Percentiles rank a stretch among this genome's conserved stretches.
Conservation (phyloP, 2,329 filamentous ascomycete genomes). For the Colletotrichum aenigma region DNA sequence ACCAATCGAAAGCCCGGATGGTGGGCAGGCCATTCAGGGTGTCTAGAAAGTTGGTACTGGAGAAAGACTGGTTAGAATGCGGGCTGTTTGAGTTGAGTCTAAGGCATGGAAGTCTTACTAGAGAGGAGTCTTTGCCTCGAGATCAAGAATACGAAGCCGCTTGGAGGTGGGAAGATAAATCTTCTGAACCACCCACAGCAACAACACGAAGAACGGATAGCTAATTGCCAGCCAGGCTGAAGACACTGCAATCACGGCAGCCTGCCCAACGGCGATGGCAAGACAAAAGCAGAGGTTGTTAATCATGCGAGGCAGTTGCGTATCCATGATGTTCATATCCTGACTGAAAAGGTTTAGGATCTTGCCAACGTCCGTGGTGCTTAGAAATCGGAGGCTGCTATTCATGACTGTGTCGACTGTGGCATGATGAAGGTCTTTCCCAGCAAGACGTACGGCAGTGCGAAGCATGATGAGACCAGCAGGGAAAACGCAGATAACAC, state of each 20-base stretch:
- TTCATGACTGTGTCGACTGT: neutral
- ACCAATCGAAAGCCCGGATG: constrained; percentile 62
- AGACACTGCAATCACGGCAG: constrained; percentile 47
- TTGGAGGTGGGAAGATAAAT: constrained; percentile 65
- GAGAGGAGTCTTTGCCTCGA: constrained; percentile 62
- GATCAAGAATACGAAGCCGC: constrained; percentile 64
- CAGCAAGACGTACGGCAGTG: neutral
- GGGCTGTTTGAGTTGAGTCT: neutral
- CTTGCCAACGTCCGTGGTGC: neutral
- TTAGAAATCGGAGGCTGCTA: neutral
- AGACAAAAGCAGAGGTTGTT: neutral
- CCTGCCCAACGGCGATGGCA: constrained; percentile 45
- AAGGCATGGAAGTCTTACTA: constrained; percentile 41
- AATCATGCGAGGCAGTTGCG: constrained; percentile 7
- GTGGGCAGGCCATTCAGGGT: constrained; percentile 59
- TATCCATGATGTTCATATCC: constrained; percentile 27
- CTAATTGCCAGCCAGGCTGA: constrained; percentile 50
- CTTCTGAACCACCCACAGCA: constrained; percentile 56
- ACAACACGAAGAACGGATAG: constrained; percentile 50
- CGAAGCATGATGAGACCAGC: neutral
- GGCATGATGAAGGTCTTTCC: constrained; percentile 21
- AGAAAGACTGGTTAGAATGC: neutral
- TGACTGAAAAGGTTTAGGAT: constrained; percentile 1
- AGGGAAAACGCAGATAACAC: neutral
- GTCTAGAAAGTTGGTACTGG: constrained; percentile 57